These are phyloP conservation scores for Botrytis byssoidea DNA, from an alignment of 2,329 filamentous ascomycete species.

Conservation along the genomic window DNA sequence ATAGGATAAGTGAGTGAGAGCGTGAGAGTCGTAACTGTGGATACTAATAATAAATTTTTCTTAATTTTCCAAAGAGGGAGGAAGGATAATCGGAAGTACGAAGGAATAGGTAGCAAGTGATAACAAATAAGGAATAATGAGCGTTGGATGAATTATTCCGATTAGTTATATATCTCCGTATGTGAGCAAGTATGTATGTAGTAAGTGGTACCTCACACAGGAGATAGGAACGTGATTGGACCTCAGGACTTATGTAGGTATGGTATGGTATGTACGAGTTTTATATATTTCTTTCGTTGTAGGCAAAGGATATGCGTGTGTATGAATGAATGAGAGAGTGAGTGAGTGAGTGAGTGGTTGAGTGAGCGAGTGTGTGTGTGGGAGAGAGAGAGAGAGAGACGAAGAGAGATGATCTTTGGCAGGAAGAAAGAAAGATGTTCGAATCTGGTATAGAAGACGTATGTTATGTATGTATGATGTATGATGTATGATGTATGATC, in stretches of 20 bases:
- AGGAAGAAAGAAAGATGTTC: not conserved
- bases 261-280: not conserved
- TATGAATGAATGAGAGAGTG: not conserved
- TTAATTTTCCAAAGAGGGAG: not conserved
- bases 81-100: not conserved
- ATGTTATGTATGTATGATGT: not conserved
- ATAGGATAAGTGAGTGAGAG: not conserved
- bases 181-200: not conserved
- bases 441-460: not conserved
- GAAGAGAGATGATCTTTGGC: not conserved
- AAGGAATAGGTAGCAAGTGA: not conserved
- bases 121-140: not conserved
- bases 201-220: not conserved
- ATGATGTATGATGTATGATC: not conserved
- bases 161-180: not conserved
- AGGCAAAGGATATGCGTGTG: not conserved
- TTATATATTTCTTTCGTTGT: not conserved
- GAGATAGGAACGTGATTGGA: not conserved
- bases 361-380: no score
- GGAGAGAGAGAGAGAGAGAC: not conserved
- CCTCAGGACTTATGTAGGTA: not conserved
- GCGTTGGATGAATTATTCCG: not conserved
- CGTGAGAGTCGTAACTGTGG: slow-evolving; percentile 7
- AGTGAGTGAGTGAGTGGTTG: no score
- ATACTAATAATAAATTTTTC: not conserved